Evolutionary conservation across 331 rosid species (phyloP).

Genomic region (Acacia concinna): DNA sequence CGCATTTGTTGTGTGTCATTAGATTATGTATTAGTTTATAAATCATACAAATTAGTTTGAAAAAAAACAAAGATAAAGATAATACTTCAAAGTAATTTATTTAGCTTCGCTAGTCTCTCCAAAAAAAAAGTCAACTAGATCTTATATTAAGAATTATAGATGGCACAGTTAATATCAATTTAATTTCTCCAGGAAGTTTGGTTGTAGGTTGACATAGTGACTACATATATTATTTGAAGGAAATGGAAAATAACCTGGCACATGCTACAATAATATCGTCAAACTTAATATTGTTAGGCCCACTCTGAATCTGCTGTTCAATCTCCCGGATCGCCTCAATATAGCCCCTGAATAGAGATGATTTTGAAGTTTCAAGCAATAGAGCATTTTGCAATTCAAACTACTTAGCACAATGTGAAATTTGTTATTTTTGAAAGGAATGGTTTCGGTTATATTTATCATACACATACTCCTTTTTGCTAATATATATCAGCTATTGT

Average conservation of each 20-base stretch:
- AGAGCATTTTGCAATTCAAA: conserved; percentile 22
- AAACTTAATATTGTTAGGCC: conserved; percentile 49
- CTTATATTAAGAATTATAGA: too few relatives aligned
- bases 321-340: conserved; percentile 76
- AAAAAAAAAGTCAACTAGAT: too few relatives aligned
- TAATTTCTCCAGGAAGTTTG: background rate
- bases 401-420: background rate
- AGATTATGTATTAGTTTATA: too few relatives aligned
- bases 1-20: too few relatives aligned
- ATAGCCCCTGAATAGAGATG: conserved; percentile 72
- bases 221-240: conserved; percentile 10
- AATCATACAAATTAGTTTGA: too few relatives aligned
- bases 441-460: background rate
- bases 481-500: background rate
- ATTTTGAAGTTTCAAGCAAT: background rate
- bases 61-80: too few relatives aligned
- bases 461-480: background rate
- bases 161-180: too few relatives aligned
- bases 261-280: conserved; percentile 91
- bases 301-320: conserved; percentile 71
- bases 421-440: background rate
- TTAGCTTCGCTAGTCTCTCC: too few relatives aligned
- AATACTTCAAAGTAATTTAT: too few relatives aligned
- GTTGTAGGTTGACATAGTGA: conserved; percentile 19
- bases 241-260: conserved; percentile 65